A percentile compares a stretch with the other conserved stretches of the same genome.
Evolutionary conservation across 2,329 filamentous ascomycete genomes (phyloP).

Genomic region (Fusarium sp.): DNA sequence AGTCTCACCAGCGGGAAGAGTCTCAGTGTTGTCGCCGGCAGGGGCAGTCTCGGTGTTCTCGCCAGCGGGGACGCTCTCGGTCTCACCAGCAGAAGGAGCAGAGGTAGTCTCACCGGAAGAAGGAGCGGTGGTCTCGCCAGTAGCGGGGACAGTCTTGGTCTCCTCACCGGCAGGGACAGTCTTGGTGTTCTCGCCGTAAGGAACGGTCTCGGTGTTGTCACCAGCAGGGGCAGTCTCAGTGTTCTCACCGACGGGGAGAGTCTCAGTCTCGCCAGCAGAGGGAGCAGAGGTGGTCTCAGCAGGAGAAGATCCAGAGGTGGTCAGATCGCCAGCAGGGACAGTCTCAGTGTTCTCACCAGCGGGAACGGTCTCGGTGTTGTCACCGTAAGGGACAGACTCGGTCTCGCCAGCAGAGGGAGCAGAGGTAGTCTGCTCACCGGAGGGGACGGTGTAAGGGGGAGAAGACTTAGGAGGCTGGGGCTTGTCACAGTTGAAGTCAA

Average conservation of each 20-base stretch:
- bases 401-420: slow-evolving; percentile 54
- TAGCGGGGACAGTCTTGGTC: slow-evolving; percentile 14
- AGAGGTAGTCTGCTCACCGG: background rate
- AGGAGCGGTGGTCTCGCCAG: slow-evolving; percentile 54
- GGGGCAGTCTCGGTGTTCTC: slow-evolving; percentile 33
- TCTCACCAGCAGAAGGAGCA: slow-evolving; percentile 68
- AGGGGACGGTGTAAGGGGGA: background rate
- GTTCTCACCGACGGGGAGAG: slow-evolving; percentile 50
- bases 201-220: slow-evolving; percentile 26
- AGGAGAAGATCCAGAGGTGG: slow-evolving; percentile 20
- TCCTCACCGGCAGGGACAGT: slow-evolving; percentile 33
- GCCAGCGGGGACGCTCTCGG: slow-evolving; percentile 39
- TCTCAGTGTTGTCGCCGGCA: slow-evolving; percentile 31
- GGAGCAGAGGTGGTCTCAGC: slow-evolving; percentile 10
- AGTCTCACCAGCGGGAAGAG: slow-evolving; percentile 21
- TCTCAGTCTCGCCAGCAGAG: slow-evolving; percentile 58
- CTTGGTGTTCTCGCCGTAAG: slow-evolving; percentile 59
- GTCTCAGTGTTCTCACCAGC: slow-evolving; percentile 12
- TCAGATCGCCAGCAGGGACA: slow-evolving; percentile 1
- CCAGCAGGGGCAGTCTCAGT: slow-evolving; percentile 52
- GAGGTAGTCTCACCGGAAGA: slow-evolving; percentile 56
- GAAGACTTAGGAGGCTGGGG: slow-evolving; percentile 40
- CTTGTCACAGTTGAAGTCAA: slow-evolving; percentile 78
- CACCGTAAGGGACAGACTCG: no score
- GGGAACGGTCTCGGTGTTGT: slow-evolving; percentile 16